Evolutionary conservation across 179 eudicot species (phyloP).

Genomic region (Beta lomatogona): DNA sequence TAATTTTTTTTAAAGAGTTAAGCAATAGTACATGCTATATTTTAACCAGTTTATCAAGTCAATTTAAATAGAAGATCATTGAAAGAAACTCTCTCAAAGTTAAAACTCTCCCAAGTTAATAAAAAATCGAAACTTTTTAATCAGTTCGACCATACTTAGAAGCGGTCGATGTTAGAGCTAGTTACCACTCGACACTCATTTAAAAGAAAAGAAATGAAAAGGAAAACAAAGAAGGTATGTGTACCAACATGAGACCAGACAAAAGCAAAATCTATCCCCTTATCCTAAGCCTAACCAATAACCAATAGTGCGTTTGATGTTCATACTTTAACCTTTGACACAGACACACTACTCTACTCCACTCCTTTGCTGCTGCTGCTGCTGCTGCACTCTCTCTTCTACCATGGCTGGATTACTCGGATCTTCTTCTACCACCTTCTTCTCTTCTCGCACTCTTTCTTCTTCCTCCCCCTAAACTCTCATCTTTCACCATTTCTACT

Average conservation of each 20-base stretch:
- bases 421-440: conserved; percentile 43
- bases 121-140: too few species aligned
- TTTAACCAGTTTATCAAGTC: too few species aligned
- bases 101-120: too few species aligned
- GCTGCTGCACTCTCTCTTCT: not conserved
- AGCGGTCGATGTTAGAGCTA: too few species aligned
- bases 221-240: too few species aligned
- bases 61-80: too few species aligned
- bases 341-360: not conserved
- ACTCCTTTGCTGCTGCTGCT: not conserved
- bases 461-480: conserved; percentile 36
- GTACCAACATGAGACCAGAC: not conserved
- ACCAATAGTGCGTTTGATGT: not conserved
- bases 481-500: conserved; percentile 32
- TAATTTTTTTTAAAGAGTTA: too few species aligned
- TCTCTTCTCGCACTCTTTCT: conserved; percentile 38
- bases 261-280: conserved; percentile 8
- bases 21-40: too few species aligned
- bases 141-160: too few species aligned
- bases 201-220: too few species aligned
- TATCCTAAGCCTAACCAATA: not conserved
- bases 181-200: too few species aligned
- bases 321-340: not conserved
- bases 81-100: too few species aligned
- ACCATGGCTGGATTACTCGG: conserved; percentile 54